Base-by-base conservation (phyloP, 1,139 yeast genomes). In the Pichia terricola region DNA sequence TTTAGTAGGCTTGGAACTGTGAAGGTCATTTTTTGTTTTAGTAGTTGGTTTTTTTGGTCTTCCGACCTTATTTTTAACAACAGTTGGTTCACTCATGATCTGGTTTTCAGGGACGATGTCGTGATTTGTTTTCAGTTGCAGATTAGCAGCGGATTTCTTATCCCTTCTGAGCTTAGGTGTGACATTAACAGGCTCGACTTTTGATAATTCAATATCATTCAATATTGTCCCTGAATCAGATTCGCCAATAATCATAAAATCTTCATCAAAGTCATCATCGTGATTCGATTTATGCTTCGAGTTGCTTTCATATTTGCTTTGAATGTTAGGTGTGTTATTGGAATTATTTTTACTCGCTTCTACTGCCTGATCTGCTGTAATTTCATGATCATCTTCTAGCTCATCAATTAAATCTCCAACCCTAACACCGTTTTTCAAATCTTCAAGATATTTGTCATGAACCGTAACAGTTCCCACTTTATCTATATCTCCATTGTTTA, bases 401-500 rank as follows among this genome's bases (percentile, higher is more conserved):
- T 40, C 37, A 9, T 42, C 41, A 28, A 30, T 11, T 7, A 16
- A 10, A 5, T 37, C 34, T 30, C 35, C 28, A 4, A 26, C 11
- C 8, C 9, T 28, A 25, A 34, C 26, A 3, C 16, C 27, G 40
- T 26, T 11, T 28, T 38, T 33, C 7, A 36, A 32, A 5, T 41
- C 42, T n/a, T 5, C 6, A 22, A 39, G 7, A 16, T 28, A 33
- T 37, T 41, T 34, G 10, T 43, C 38, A 9, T 39, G 34, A 26
- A 45, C 45, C 16, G 46, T 43, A 10, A 41, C 26, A n/a, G 8
- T 37, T 35, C 72, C 74, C 37, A 69, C 56, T 43, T 52, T 52
- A 41, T 62, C 62, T 37, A 59, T 62, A 44, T 67, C 70, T 30
- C 65, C 71, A 35, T 61, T 62, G 1, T 44, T 44, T 6, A 31